Base-by-base conservation (phyloP, 108 stramenopile species). In the Asterionellopsis glacialis region DNA sequence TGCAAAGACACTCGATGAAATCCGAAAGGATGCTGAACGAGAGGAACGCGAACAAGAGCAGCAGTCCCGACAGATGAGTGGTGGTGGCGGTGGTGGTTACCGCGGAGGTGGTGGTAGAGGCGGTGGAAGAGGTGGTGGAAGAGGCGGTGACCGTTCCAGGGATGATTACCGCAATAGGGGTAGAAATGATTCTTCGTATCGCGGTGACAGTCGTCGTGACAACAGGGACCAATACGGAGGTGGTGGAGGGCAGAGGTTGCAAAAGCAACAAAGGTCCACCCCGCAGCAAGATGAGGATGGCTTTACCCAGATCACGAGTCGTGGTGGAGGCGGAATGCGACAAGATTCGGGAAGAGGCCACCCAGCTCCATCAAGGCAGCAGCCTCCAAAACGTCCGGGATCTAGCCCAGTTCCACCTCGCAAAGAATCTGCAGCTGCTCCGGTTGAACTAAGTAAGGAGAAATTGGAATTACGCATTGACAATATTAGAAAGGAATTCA, bases 1-100 rank as follows among this genome's bases (percentile, higher is more conserved):
- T 70, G 95, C 96, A 39, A 97, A 93, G 84, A 96, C 93, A 12
- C 51, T 97, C 49, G 92, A 79, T 15, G 91, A 95, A 61, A 90
- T 95, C 45, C 81, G 83, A 41, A 86, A 95, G 69, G 92, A 94
- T 59, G 68, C 81, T 24, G 88, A 85, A 71, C 82, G 76, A 43
- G 88, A 93, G 57, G 87, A 89, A 52, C 75, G 79, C 26, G 41
- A 65, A 64, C 71, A 77, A 47, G 68, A 67, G 51, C 75, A 83
- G 52, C 76, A 84, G 63, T 79, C 82, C 22, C 73, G 73, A 54
- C 83, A 84, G 18, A 21, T 33, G 40, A 40, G 55, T 39, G 24
- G 55, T 40, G 21, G 45, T 40, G 42, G 50, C 12, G 57, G 57
- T 41, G 67, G 76, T 50, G 68, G 73, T 59, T 68, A 70, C 10